Evolutionary conservation across 768 basidiomycete species (phyloP), one percentile per base, ranked within the genome.

Genomic region (Auriscalpium microsporum): DNA sequence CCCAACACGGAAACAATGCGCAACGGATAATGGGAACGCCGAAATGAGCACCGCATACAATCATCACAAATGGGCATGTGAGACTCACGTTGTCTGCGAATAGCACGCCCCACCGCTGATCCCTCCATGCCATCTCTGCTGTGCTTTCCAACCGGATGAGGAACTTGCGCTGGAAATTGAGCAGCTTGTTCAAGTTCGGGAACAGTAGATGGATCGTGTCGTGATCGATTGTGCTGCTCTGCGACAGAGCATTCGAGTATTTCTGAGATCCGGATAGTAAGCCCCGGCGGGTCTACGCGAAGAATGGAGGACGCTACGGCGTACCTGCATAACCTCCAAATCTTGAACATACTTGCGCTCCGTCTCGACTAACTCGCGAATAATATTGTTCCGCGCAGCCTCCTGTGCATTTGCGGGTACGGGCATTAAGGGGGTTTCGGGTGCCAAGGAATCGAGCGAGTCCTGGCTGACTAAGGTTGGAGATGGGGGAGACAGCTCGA

Each of bases 331-430:
- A 65, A 93, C 84, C 69, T 96, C 94, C 60, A 99, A 75, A 72
- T 98, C 96, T 70, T 91, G 87, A 6, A 98, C 95, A 69, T 92
- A 98, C 72, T 93, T 93, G 62, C 91, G 84, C 70, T 99, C 96
- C 0, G 93, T 97, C 69, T 91, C 89, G 48, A 98, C 81, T 62
- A 97, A 83, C 71, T 99, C 96, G 65, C 81, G 80, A 57, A 94
- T 80, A 58, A 88, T 87, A 60, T 87, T 87, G 68, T 82, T 83
- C 53, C 89, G 77, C 19, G 84, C 83, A 1, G 78, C 74, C 58
- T 89, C 84, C 54, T 80, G 80, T 17, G 81, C 81, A 63, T 75
- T 81, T 16, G 77, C 72, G 19, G 80, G 67, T 33, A 78, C 66
- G 35, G 73, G 60, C 33, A 69, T 47, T 34, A 68, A 65, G 9